These are phyloP conservation scores for Artemisia annua DNA, from an alignment of 129 eudicot species.

Conservation along the genomic window DNA sequence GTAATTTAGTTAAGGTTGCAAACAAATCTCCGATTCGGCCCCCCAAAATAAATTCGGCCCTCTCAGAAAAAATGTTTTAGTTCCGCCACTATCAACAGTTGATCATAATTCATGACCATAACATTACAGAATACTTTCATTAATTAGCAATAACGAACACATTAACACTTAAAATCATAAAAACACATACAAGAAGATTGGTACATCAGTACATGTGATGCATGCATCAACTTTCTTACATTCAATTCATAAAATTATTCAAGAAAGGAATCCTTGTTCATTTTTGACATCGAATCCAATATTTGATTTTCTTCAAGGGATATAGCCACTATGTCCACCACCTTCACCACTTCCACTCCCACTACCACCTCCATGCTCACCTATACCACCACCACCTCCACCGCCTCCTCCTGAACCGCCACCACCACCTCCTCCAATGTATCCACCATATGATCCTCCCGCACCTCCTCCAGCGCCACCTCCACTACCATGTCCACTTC, in stretches of 20 bases:
- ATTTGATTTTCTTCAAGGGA: conserved; percentile 20
- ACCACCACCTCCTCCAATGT: conserved; percentile 41
- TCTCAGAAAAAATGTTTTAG: no score
- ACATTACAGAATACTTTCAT: conserved; percentile 20
- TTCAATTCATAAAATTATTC: conserved; percentile 4
- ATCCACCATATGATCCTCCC: conserved; percentile 31
- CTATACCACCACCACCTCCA: conserved; percentile 39
- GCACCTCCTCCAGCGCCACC: conserved; percentile 37
- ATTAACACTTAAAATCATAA: neutral
- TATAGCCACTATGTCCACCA: conserved; percentile 38
- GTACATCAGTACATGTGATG: neutral
- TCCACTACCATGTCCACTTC: conserved; percentile 41
- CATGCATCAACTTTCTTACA: neutral
- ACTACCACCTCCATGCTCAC: conserved; percentile 41
- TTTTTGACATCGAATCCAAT: conserved; percentile 2
- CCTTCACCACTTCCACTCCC: conserved; percentile 43
- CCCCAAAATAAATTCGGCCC: no score
- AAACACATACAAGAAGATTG: conserved; percentile 2
- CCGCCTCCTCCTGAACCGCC: conserved; percentile 51
- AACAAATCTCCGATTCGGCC: no score
- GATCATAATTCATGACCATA: neutral
- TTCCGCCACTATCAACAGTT: no score
- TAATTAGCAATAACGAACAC: conserved; percentile 34
- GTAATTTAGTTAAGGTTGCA: no score
- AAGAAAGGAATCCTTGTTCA: neutral